Evolutionary conservation across 257 asterid species (phyloP).

Genomic region (Schizonepeta tenuifolia): DNA sequence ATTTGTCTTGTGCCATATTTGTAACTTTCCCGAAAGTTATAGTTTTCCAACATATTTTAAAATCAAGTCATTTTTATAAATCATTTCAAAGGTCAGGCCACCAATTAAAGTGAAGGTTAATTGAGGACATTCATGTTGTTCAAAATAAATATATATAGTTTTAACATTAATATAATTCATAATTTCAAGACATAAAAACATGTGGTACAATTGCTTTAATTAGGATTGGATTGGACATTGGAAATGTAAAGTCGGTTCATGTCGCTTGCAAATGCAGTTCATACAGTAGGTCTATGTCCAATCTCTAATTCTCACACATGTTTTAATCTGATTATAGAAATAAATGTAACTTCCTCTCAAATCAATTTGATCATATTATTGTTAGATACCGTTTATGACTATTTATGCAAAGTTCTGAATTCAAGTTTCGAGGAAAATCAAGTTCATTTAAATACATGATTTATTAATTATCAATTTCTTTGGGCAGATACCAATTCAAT

Average conservation of each 20-base stretch:
- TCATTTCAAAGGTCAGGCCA: too few species aligned
- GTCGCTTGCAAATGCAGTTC: not conserved
- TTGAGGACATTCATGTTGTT: not conserved
- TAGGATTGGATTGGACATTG: not conserved
- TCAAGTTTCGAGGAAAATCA: too few species aligned
- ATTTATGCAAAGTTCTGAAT: not conserved
- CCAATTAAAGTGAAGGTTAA: not conserved
- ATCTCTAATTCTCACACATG: constrained; percentile 18
- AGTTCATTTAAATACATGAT: too few species aligned
- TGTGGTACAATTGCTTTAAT: not conserved
- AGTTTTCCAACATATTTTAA: too few species aligned
- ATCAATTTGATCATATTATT: not conserved
- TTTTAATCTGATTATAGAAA: constrained; percentile 7
- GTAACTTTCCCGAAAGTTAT: too few species aligned
- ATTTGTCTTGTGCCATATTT: too few species aligned
- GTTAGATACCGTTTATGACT: not conserved
- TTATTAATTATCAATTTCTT: too few species aligned
- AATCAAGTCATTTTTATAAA: too few species aligned
- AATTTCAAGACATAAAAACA: constrained; percentile 7
- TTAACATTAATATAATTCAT: too few species aligned
- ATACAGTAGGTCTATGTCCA: not conserved
- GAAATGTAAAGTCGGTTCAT: constrained; percentile 9
- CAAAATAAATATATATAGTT: not conserved
- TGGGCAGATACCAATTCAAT: too few species aligned
- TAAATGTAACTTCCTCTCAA: not conserved